These are phyloP conservation scores for Chytridium lagenaria DNA, from an alignment of 371 early-diverging fungal genomes.

Conservation along the genomic window DNA sequence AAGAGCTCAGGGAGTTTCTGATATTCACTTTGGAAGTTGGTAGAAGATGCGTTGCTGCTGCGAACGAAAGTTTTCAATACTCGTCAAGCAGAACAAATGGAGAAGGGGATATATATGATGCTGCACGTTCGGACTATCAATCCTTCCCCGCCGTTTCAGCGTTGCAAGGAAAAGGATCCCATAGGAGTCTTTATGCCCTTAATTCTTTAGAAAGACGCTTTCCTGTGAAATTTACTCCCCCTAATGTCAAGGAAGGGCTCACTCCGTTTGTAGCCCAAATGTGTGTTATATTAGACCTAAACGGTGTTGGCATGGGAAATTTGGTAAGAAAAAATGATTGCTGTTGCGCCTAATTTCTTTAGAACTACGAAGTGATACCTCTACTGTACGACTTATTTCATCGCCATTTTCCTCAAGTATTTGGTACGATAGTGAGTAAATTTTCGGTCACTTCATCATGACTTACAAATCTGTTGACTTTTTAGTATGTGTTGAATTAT, in stretches of 20 bases:
- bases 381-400: slow-evolving; percentile 48
- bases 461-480: not conserved
- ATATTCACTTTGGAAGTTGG: slow-evolving; percentile 44
- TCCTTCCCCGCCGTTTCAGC: no score
- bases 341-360: not conserved
- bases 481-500: slow-evolving; percentile 53
- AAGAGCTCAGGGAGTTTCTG: slow-evolving; percentile 40
- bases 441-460: not conserved
- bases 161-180: not conserved
- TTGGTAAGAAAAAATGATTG: slow-evolving; percentile 30
- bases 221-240: slow-evolving; percentile 1
- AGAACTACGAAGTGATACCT: slow-evolving; percentile 52
- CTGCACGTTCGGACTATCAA: no score
- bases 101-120: no score
- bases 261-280: slow-evolving; percentile 29
- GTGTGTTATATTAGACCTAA: slow-evolving; percentile 49
- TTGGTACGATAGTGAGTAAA: slow-evolving; percentile 43
- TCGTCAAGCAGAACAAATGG: no score
- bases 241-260: not conserved
- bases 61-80: slow-evolving; percentile 29
- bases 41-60: slow-evolving; percentile 35
- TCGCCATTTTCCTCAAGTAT: slow-evolving; percentile 50
- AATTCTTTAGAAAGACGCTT: not conserved
- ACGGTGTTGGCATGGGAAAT: slow-evolving; percentile 47
- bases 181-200: not conserved